Evolutionary conservation across 1,284 basidiomycete genomes (phyloP).

Genomic region (Laetiporus sulphureus): DNA sequence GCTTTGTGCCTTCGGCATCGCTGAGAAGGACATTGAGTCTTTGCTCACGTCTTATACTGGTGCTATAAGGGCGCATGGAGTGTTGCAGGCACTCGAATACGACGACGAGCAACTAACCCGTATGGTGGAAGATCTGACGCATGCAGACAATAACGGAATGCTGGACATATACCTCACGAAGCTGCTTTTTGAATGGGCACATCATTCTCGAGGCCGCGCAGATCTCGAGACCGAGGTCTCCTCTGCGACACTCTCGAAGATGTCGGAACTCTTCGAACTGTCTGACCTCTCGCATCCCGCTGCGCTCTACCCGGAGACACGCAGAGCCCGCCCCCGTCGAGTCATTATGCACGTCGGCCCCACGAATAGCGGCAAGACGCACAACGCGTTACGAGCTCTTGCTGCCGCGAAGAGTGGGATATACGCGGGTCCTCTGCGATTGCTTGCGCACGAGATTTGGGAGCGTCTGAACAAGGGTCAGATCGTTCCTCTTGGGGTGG

Average conservation of each 20-base stretch:
- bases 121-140: slow-evolving; percentile 20
- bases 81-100: slow-evolving; percentile 33
- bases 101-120: slow-evolving; percentile 25
- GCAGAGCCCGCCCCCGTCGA: slow-evolving; percentile 47
- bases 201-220: slow-evolving; percentile 25
- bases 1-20: slow-evolving; percentile 39
- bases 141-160: slow-evolving; percentile 15
- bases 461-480: slow-evolving; percentile 86
- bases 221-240: slow-evolving; percentile 22
- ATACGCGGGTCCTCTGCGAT: slow-evolving; percentile 88
- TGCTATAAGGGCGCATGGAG: slow-evolving; percentile 26
- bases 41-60: slow-evolving; percentile 32
- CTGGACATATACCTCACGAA: slow-evolving; percentile 30
- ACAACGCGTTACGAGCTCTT: slow-evolving; percentile 86
- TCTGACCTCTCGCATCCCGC: slow-evolving; percentile 35
- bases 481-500: slow-evolving; percentile 59
- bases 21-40: slow-evolving; percentile 22
- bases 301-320: slow-evolving; percentile 34
- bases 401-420: slow-evolving; percentile 70
- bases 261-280: slow-evolving; percentile 33
- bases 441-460: slow-evolving; percentile 96
- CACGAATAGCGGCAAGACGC: slow-evolving; percentile 96
- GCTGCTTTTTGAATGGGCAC: slow-evolving; percentile 46
- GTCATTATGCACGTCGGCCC: slow-evolving; percentile 96
- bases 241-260: slow-evolving; percentile 25